Evolutionary conservation across 1,139 yeast species (phyloP).

Genomic region (Groenewaldozyma auringiensis): DNA sequence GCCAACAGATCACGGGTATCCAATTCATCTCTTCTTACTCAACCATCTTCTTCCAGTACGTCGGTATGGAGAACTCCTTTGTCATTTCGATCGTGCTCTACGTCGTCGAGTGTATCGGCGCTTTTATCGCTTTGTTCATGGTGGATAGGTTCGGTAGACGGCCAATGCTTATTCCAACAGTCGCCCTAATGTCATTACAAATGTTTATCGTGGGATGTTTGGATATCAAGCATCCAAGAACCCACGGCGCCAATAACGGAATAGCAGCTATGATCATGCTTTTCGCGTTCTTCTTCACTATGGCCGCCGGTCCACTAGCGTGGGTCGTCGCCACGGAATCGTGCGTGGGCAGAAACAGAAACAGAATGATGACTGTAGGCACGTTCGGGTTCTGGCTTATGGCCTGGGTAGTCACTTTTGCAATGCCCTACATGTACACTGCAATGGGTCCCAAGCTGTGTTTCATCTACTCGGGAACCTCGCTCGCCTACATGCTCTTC

Average conservation of each 20-base stretch:
- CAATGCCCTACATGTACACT: conserved; percentile 7
- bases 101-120: too few relatives aligned
- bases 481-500: conserved; percentile 1
- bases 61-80: too few relatives aligned
- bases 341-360: conserved; percentile 7
- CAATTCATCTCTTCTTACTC: too few relatives aligned
- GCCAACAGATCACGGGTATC: conserved; percentile 9
- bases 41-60: too few relatives aligned
- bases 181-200: too few relatives aligned
- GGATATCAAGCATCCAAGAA: too few relatives aligned
- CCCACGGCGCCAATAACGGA: too few relatives aligned
- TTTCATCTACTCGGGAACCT: conserved; percentile 5
- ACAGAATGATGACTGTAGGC: conserved; percentile 5
- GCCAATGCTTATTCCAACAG: too few relatives aligned
- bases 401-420: conserved; percentile 8
- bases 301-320: conserved; percentile 50
- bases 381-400: conserved; percentile 5
- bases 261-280: conserved; percentile 16
- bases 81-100: too few relatives aligned
- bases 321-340: conserved; percentile 8
- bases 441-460: conserved; percentile 5
- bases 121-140: too few relatives aligned
- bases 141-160: too few relatives aligned
- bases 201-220: too few relatives aligned
- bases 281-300: conserved; percentile 65